Evolutionary conservation across 306 rosid species (phyloP).

Genomic region (Ceratonia siliqua): DNA sequence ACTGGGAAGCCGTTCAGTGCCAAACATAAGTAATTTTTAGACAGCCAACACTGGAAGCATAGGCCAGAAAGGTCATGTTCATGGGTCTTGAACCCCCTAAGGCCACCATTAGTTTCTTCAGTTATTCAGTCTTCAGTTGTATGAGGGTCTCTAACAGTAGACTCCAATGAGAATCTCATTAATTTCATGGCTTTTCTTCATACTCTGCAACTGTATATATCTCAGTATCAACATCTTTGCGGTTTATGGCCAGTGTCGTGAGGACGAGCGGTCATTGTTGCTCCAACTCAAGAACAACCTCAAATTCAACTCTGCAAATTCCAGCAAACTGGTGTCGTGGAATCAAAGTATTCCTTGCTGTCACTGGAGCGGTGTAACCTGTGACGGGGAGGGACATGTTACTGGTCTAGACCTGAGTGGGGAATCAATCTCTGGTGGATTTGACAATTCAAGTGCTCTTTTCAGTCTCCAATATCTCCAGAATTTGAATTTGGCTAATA

Average conservation of each 20-base stretch:
- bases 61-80: neutral
- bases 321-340: slow-evolving; percentile 39
- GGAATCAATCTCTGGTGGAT: slow-evolving; percentile 29
- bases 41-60: neutral
- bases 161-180: slow-evolving; percentile 26
- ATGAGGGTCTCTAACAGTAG: neutral
- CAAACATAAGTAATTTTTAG: neutral
- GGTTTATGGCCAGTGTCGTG: neutral
- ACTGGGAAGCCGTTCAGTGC: neutral
- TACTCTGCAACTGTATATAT: slow-evolving; percentile 13
- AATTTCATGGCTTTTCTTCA: slow-evolving; percentile 21
- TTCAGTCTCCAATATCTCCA: slow-evolving; percentile 43
- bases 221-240: neutral
- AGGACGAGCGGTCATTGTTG: slow-evolving; percentile 1
- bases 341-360: slow-evolving; percentile 28
- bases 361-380: slow-evolving; percentile 33
- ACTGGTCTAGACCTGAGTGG: slow-evolving; percentile 35
- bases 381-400: slow-evolving; percentile 34
- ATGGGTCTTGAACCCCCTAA: neutral
- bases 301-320: fast-evolving
- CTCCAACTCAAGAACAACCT: slow-evolving; percentile 33
- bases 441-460: slow-evolving; percentile 38
- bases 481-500: slow-evolving; percentile 29
- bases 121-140: neutral
- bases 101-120: neutral